A percentile compares a stretch with the other conserved stretches of the same genome.
These are phyloP conservation scores for Scheffersomyces illinoinensis DNA, from an alignment of 1,139 yeast species.

Conservation along the genomic window DNA sequence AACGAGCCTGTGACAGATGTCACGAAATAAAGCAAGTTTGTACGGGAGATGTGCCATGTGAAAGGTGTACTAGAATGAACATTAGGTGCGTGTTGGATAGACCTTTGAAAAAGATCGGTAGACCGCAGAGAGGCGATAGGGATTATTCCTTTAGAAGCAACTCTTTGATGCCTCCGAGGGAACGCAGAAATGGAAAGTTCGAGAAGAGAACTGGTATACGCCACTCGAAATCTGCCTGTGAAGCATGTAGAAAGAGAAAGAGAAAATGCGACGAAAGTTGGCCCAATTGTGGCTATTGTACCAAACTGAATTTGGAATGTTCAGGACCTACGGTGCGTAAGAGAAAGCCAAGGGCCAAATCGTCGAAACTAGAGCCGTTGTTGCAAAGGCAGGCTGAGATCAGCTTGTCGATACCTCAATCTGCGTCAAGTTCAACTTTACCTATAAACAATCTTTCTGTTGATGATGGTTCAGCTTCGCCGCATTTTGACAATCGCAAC, in stretches of 20 bases:
- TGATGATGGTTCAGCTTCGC: background rate
- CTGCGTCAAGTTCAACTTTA: background rate
- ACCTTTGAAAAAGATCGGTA: conserved; percentile 12
- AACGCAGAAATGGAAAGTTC: background rate
- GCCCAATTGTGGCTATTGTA: conserved; percentile 4
- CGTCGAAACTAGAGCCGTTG: background rate
- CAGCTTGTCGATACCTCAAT: background rate
- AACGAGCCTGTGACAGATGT: conserved; percentile 18
- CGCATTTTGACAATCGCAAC: background rate
- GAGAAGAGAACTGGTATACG: conserved; percentile 1
- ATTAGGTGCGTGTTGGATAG: conserved; percentile 11
- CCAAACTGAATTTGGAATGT: background rate
- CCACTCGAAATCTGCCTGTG: conserved; percentile 3
- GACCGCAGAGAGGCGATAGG: conserved; percentile 10
- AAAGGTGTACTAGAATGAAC: conserved; percentile 7
- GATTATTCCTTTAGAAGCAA: background rate
- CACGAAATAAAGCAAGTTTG: conserved; percentile 17
- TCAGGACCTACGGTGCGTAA: background rate
- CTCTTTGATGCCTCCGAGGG: background rate
- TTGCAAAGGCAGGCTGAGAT: background rate
- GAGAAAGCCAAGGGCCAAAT: background rate
- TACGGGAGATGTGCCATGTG: conserved; percentile 12
- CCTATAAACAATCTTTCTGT: background rate
- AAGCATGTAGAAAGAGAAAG: conserved; percentile 5
- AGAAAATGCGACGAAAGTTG: conserved; percentile 5